Conservation (phyloP, 2,329 filamentous ascomycete species). For the Ophiostoma triangulosporum region DNA sequence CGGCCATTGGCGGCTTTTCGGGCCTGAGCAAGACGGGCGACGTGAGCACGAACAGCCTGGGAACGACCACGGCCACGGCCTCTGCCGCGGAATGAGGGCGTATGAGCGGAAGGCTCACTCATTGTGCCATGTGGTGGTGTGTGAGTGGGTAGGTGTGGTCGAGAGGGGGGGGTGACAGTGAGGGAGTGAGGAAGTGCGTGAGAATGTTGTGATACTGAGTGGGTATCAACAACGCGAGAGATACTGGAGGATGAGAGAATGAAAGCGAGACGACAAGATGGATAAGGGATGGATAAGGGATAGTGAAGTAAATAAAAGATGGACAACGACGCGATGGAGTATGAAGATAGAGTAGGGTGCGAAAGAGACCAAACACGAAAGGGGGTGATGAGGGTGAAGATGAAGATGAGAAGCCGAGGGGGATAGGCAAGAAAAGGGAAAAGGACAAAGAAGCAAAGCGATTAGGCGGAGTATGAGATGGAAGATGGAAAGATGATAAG, state of each 20-base stretch:
- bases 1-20: slow-evolving; percentile 26
- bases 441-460: not conserved
- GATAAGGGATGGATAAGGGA: not conserved
- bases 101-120: slow-evolving; percentile 12
- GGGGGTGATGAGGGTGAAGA: not conserved
- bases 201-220: not conserved
- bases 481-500: not conserved
- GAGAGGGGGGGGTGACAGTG: not conserved
- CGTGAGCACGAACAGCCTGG: slow-evolving; percentile 16
- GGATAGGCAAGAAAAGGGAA: not conserved
- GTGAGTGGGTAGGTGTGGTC: not conserved
- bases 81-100: slow-evolving; percentile 13
- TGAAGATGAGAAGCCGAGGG: not conserved
- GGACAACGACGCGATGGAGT: not conserved
- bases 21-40: slow-evolving; percentile 18
- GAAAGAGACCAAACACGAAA: not conserved
- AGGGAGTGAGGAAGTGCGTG: not conserved
- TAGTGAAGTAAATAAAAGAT: no score
- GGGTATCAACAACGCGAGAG: not conserved
- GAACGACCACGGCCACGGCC: slow-evolving; percentile 24
- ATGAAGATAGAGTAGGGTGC: not conserved
- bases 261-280: not conserved
- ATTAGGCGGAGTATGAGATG: no score
- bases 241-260: not conserved
- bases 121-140: slow-evolving; percentile 16